Base-by-base conservation (phyloP, 495 filamentous ascomycete genomes). In the Neurospora sp. region DNA sequence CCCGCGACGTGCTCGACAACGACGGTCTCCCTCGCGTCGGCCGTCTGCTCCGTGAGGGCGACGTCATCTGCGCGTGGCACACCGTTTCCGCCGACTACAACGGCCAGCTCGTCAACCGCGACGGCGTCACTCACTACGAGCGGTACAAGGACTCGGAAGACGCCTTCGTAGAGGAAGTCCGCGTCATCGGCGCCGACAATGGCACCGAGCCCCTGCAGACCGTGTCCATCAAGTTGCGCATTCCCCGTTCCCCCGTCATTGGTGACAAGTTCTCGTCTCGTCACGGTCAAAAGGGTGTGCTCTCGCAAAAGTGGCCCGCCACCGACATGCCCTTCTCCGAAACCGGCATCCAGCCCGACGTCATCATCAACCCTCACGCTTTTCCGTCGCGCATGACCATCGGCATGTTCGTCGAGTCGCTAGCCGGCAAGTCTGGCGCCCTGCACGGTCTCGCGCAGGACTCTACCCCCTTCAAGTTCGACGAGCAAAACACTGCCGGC, bases 341-440 rank as follows among this genome's bases (percentile, higher is more conserved):
- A 83, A 93, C 92, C 61, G 96, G 96, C 72, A 98, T 99, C 78
- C 93, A 97, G 78, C 96, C 96, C 5, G 96, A 99, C 81, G 85
- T 97, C 77, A 99, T 99, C 80, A 99, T 99, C 85, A 99, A 99
- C 83, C 96, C 96, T 73, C 96, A 99, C 87, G 96, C 96, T 81
- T 99, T 99, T 88, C 96, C 96, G n/a, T 98, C 96, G 71, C 95
- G 96, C 82, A 99, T 99, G 96, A 99, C 96, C 35, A 99, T 99
- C 80, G 96, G 96, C 80, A 98, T 98, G 91, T 98, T 99, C 85
- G 91, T 99, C 76, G 96, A 99, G 83, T 97, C 94, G 8, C 88
- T 99, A 73, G 96, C 96, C 31, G 96, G 96, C 40, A 99, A 99
- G 83, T 88, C 94, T 20, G 96, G 96, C 12, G 92, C 96, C 39